Evolutionary conservation across 2,329 filamentous ascomycete genomes (phyloP), one percentile per base, ranked within the genome.

Genomic region (Trichoderma sp.): DNA sequence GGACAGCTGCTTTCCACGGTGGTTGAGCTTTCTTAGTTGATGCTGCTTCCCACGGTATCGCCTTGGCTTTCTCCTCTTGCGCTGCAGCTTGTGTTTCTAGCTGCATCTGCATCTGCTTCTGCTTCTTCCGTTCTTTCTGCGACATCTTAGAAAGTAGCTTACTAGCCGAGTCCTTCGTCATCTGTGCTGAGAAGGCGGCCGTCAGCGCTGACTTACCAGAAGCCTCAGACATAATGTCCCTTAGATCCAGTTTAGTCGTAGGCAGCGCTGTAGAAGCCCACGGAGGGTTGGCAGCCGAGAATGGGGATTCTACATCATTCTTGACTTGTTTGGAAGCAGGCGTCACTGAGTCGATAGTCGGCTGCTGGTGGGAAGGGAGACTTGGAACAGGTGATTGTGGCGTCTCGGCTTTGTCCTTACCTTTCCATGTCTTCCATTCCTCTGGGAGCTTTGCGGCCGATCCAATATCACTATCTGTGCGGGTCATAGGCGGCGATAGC

Each of bases 61-160:
- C 69, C 32, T 71, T 77, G 13, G 70, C 48, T 35, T 73, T 72
- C 35, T 76, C 74, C n/a, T 75, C 73, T 45, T 74, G 74, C 7
- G 80, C 78, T 8, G 81, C 78, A 35, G 78, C 79, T 68, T 84
- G 80, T 39, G 81, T 76, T 27, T 76, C 80, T 27, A 84, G 80
- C 73, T 92, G 87, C 70, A 88, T 84, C 73, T 93, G 90, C 73
- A 93, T 87, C 71, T 93, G 87, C 75, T 87, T 87, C 71, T 93
- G 87, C 75, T 87, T 92, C 80, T 97, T 98, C 25, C 93, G 89
- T 77, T 97, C 94, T 75, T 95, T 97, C 73, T 98, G 95, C 0
- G 94, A 97, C 72, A 97, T 79, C 76, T 92, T 97, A 0, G 79
- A 76, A 17, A 81, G 80, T 0, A 81, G 73, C 45, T 74, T 78